Evolutionary conservation across 768 basidiomycete genomes (phyloP).

Genomic region (Auriscalpium microsporum): DNA sequence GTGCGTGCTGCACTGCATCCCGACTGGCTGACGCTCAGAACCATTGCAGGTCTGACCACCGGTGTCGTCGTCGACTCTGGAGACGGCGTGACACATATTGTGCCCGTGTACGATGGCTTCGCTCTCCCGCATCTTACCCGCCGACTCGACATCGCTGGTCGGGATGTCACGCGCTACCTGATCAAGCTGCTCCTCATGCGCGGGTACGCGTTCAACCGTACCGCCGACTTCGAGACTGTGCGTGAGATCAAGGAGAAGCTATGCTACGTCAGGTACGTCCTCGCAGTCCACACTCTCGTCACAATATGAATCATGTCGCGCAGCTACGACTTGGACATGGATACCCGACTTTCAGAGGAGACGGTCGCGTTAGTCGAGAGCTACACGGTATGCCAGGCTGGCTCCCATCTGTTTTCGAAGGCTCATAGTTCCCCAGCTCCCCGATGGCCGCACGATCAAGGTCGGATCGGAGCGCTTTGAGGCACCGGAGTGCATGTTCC

Average conservation of each 20-base stretch:
- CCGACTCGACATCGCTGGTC: slow-evolving; percentile 93
- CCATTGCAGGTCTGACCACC: slow-evolving; percentile 75
- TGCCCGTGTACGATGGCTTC: slow-evolving; percentile 96
- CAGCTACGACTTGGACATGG: slow-evolving; percentile 95
- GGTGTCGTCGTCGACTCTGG: slow-evolving; percentile 99
- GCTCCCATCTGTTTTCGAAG: background rate
- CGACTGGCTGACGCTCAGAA: background rate
- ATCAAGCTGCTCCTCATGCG: slow-evolving; percentile 99
- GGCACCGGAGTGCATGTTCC: slow-evolving; percentile 99
- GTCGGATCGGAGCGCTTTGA: slow-evolving; percentile 98
- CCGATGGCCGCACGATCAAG: slow-evolving; percentile 90
- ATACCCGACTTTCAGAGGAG: slow-evolving; percentile 88
- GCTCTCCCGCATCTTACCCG: slow-evolving; percentile 91
- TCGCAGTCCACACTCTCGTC: background rate
- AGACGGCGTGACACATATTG: slow-evolving; percentile 98
- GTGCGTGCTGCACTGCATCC: slow-evolving; percentile 37
- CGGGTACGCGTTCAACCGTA: slow-evolving; percentile 99
- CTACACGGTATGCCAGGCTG: slow-evolving; percentile 58
- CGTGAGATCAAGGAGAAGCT: slow-evolving; percentile 98
- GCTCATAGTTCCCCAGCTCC: slow-evolving; percentile 23
- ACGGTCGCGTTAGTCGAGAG: slow-evolving; percentile 94
- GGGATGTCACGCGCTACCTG: slow-evolving; percentile 96
- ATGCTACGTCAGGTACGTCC: slow-evolving; percentile 85
- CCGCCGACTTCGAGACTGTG: slow-evolving; percentile 98
- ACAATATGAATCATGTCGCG: background rate